These are phyloP conservation scores for Fusarium devonianum DNA, from an alignment of 2,329 filamentous ascomycete species.

Conservation along the genomic window DNA sequence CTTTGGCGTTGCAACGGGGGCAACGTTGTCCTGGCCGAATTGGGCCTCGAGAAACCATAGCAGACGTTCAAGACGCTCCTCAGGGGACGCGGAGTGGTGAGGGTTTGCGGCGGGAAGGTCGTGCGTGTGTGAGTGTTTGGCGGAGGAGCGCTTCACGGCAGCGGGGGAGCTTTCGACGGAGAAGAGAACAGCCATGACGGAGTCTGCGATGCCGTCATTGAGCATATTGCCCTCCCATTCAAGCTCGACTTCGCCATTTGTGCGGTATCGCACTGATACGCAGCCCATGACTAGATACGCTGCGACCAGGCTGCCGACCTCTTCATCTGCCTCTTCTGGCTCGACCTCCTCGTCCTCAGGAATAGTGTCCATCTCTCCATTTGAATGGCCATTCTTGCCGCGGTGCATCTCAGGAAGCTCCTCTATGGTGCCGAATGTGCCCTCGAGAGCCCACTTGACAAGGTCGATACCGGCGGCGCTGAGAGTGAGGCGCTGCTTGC, in stretches of 20 bases:
- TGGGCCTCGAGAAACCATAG: conserved; percentile 98
- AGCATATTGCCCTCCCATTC: conserved; percentile 99
- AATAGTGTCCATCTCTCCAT: conserved; percentile 51
- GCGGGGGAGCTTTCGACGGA: conserved; percentile 94
- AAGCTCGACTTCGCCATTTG: conserved; percentile 81
- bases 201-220: conserved; percentile 97
- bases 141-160: conserved; percentile 76
- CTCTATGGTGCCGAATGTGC: conserved; percentile 89
- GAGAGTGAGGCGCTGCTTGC: conserved; percentile 88
- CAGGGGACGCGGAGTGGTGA: conserved; percentile 73
- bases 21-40: conserved; percentile 84
- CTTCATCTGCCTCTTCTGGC: conserved; percentile 69
- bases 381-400: conserved; percentile 40
- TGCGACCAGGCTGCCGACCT: conserved; percentile 62
- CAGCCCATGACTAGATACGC: conserved; percentile 86
- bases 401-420: conserved; percentile 65
- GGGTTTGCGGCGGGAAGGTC: conserved; percentile 67
- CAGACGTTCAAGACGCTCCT: conserved; percentile 82
- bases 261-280: conserved; percentile 79
- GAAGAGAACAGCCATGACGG: conserved; percentile 90
- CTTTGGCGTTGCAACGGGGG: conserved; percentile 74
- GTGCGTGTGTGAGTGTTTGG: conserved; percentile 46
- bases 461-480: conserved; percentile 89
- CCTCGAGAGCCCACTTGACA: conserved; percentile 92
- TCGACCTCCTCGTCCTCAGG: conserved; percentile 44